Conservation (phyloP, 2,329 filamentous ascomycete species). For the Sphaerulina vaccinii region DNA sequence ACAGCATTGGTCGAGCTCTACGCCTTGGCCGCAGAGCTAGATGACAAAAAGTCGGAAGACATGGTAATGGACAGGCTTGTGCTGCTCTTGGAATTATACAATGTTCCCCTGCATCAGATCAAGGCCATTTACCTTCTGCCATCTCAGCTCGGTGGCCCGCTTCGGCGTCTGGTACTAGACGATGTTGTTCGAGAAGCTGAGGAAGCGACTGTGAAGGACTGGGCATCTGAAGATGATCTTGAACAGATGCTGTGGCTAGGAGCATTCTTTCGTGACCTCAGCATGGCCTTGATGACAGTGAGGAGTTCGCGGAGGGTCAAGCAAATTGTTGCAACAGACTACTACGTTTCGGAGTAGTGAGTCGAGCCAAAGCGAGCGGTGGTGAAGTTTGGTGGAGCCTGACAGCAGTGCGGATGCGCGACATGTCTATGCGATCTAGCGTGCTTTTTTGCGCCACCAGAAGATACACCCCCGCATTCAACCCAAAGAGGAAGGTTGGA, state of each 20-base stretch:
- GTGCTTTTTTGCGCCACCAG: not conserved
- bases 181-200: not conserved
- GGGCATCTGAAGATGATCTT: not conserved
- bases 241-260: not conserved
- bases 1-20: not conserved
- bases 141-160: not conserved
- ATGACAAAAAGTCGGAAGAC: not conserved
- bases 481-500: slow-evolving; percentile 4
- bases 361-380: too few relatives aligned
- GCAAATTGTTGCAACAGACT: not conserved
- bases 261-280: not conserved
- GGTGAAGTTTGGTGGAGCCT: too few relatives aligned
- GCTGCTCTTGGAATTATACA: too few relatives aligned
- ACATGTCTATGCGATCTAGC: too few relatives aligned
- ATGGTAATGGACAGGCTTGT: not conserved
- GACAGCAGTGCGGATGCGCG: too few relatives aligned
- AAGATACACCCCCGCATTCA: not conserved
- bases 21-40: not conserved
- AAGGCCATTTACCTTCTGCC: not conserved
- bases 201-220: not conserved
- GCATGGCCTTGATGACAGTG: too few relatives aligned
- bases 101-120: not conserved
- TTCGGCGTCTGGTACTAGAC: not conserved
- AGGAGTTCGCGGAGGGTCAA: not conserved
- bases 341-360: too few relatives aligned